These are phyloP conservation scores for Atalantia buxifolia DNA, from an alignment of 345 rosid species.

Conservation along the genomic window DNA sequence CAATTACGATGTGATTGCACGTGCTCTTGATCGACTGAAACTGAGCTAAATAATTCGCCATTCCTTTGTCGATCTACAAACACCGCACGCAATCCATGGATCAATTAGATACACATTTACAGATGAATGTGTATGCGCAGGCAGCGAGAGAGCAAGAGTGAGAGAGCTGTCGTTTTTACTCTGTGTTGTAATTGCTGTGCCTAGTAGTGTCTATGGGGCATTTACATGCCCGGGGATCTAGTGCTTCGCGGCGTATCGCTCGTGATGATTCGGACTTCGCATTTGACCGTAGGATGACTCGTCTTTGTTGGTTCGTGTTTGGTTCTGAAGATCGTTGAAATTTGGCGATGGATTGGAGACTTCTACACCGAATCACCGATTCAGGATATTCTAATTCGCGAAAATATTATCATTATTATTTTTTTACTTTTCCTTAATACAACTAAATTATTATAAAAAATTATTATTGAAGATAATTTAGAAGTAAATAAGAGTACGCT, in stretches of 20 bases:
- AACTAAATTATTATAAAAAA: no score
- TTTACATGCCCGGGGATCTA: conserved; percentile 22
- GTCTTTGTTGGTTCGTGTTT: not conserved
- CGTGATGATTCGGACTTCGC: not conserved
- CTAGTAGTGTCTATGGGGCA: not conserved
- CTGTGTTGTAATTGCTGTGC: not conserved
- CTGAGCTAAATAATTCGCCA: conserved; percentile 92
- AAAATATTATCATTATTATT: no score
- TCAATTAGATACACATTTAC: conserved; percentile 8
- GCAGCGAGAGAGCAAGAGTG: not conserved
- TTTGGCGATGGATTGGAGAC: not conserved
- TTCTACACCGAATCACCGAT: not conserved
- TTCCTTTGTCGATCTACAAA: conserved; percentile 44
- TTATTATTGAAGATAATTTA: no score
- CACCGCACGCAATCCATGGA: conserved; percentile 27
- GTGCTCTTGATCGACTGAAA: conserved; percentile 79
- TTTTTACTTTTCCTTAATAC: no score
- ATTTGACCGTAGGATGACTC: conserved; percentile 10
- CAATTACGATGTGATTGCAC: conserved; percentile 73
- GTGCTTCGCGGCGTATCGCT: conserved; percentile 25
- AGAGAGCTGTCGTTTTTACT: not conserved
- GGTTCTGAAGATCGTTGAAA: not conserved
- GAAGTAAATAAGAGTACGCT: no score
- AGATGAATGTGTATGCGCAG: not conserved
- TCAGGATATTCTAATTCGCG: no score